Base-by-base conservation (phyloP, 352 stramenopile species). In the Saprolegnia diclina region DNA sequence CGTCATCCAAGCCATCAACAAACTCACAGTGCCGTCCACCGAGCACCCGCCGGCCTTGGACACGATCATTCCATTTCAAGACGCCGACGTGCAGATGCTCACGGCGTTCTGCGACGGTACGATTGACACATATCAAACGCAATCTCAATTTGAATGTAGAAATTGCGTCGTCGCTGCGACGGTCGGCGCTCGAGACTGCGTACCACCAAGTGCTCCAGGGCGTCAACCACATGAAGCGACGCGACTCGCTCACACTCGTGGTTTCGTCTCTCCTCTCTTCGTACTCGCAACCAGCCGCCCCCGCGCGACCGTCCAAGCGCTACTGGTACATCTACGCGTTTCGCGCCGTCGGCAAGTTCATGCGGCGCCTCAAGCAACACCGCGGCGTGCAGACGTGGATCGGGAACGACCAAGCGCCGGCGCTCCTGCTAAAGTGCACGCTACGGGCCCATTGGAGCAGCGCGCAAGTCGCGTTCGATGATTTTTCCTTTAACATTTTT, bases 1-100 rank as follows among this genome's bases (percentile, higher is more conserved):
- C 21, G 84, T 92, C 24, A 76, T 92, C 38, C 84, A 92, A 71
- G 84, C 82, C 0, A 74, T 92, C 22, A 92, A 92, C 64, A 80
- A 83, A 22, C 65, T 85, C 19, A 54, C 40, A 5, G 48, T 24
- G 35, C 38, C 57, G 11, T 40, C 50, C n/a, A 24, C 57, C 16
- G 65, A 69, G 14, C 72, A 79, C 37, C 87, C 85, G 52, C 72
- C 85, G 37, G 72, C 81, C 37, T 65, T 77, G 0, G 65, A 75
- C 11, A 71, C 74, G 2, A 85, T 90, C 52, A 72, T 78, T 5
- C 76, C 76, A 42, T 90, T 88, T 37, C 79, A 89, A 71, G 79
- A 74, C 44, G 76, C 87, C 62, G 90, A 92, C 67, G 90, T 83
- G 18, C 87, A 80, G 13, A 74, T 92, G 16, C 87, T 92, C 55